Conservation (phyloP, 495 filamentous ascomycete genomes). For the Penicillium lagena region DNA sequence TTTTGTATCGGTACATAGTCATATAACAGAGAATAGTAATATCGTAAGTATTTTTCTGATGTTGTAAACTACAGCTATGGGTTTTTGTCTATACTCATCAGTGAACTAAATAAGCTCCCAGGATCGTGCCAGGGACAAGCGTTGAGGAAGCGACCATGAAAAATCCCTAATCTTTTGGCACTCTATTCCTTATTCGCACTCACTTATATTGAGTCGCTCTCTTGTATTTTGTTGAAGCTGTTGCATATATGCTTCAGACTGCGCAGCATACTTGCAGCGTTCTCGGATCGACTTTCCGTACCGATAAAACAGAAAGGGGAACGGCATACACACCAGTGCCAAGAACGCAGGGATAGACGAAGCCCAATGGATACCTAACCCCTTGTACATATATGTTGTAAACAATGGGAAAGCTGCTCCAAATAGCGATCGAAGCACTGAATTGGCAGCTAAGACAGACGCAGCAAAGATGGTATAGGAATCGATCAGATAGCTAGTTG, state of each 20-base stretch:
- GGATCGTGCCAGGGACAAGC: too few relatives aligned
- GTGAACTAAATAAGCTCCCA: too few relatives aligned
- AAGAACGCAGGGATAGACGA: conserved; percentile 60
- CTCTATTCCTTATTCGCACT: too few relatives aligned
- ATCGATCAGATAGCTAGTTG: conserved; percentile 65
- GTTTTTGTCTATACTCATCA: too few relatives aligned
- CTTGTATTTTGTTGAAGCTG: background rate
- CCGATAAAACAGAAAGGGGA: conserved; percentile 61
- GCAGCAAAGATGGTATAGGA: conserved; percentile 62
- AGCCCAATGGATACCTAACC: conserved; percentile 64
- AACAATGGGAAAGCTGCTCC: conserved; percentile 67
- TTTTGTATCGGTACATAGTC: too few relatives aligned
- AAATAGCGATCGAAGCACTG: conserved; percentile 49
- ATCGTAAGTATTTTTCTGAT: too few relatives aligned
- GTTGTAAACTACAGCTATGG: too few relatives aligned
- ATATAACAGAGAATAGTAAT: too few relatives aligned
- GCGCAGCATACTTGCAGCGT: conserved; percentile 58
- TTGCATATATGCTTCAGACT: conserved; percentile 35
- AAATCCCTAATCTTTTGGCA: too few relatives aligned
- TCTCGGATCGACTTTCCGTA: conserved; percentile 54
- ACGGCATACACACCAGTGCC: conserved; percentile 54
- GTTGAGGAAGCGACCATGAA: too few relatives aligned
- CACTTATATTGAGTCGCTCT: too few relatives aligned
- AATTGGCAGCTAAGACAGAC: conserved; percentile 58
- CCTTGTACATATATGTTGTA: conserved; percentile 55